A percentile compares a stretch with the other conserved stretches of the same genome.
Conservation (phyloP, 2,329 filamentous ascomycete species). For the Fusarium goolgardi region DNA sequence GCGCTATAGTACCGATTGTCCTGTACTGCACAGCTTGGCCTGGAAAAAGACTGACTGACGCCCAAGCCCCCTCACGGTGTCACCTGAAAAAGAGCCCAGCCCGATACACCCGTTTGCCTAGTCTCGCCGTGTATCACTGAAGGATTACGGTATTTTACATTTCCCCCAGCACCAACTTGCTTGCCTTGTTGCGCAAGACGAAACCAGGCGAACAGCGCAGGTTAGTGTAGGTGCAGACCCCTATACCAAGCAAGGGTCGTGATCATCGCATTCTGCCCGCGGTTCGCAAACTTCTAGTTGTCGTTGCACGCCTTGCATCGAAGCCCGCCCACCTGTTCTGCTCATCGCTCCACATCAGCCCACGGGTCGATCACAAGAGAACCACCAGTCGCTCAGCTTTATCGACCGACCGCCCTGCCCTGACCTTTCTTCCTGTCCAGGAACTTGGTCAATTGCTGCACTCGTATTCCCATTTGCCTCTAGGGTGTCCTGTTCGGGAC, state of each 20-base stretch:
- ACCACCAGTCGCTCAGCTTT: slow-evolving; percentile 40
- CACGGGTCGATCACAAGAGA: slow-evolving; percentile 45
- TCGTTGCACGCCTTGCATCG: slow-evolving; percentile 29
- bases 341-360: slow-evolving; percentile 48
- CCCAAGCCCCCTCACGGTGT: slow-evolving; percentile 45
- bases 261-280: slow-evolving; percentile 43
- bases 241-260: slow-evolving; percentile 36
- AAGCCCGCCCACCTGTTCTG: slow-evolving; percentile 42
- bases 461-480: slow-evolving; percentile 40
- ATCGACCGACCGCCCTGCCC: slow-evolving; percentile 40
- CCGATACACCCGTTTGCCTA: slow-evolving; percentile 29
- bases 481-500: slow-evolving; percentile 53
- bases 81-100: slow-evolving; percentile 22
- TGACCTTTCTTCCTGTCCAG: slow-evolving; percentile 33
- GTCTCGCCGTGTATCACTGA: slow-evolving; percentile 27
- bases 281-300: slow-evolving; percentile 37
- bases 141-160: slow-evolving; percentile 1
- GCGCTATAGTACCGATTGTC: not conserved
- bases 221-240: slow-evolving; percentile 35
- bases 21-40: slow-evolving; percentile 25
- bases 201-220: slow-evolving; percentile 15
- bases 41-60: slow-evolving; percentile 21
- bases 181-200: slow-evolving; percentile 30
- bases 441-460: slow-evolving; percentile 39
- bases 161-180: slow-evolving; percentile 39